Base-by-base conservation (phyloP, 2,329 filamentous ascomycete genomes). In the Colletotrichum sp. region DNA sequence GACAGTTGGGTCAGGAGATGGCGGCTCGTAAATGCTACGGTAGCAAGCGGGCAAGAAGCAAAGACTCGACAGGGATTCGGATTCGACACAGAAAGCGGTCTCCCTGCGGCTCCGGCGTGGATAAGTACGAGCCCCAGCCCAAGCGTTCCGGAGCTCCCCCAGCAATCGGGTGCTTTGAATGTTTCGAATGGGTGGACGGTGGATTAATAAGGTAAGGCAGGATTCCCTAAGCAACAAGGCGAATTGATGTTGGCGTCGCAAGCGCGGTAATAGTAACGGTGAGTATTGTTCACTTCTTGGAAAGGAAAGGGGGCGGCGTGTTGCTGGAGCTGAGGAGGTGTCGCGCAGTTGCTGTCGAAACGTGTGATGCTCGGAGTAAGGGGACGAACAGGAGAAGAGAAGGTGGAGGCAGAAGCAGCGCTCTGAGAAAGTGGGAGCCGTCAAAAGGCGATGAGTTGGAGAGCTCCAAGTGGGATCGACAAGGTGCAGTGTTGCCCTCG, bases 71-170 rank as follows among this genome's bases (percentile, higher is more conserved):
- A 62, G 69, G 57, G 68, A 58, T 71, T 54, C 27, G 38, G n/a
- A 51, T n/a, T 62, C 43, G 62, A 38, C 57, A 43, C 15, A n/a
- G 33, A 61, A 27, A 51, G 68, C 27, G 33, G 12, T 33, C 61
- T 62, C 57, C 62, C 55, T 73, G 33, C 64, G 57, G 57, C 31
- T 63, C 31, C 38, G 58, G 57, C 24, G 57, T 62, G 38, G 43
- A 33, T 43, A 63, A 47, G 61, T 31, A 62, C 27, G 36, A 47
- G 66, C 72, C 62, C 62, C 66, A 71, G 72, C 72, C 68, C 62
- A 70, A 71, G 72, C 72, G 72, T 67, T 63, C 57, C 68, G 68
- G 72, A 74, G 72, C 68, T 67, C 33, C 72, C 67, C 72, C 62
- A 59, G 68, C 68, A 67, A 71, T 72, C 38, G 55, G 59, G 61